A percentile compares a stretch with the other conserved stretches of the same genome.
phyloP scores from a whole-genome alignment of 768 basidiomycete genomes.

The Russula brevipes region DNA sequence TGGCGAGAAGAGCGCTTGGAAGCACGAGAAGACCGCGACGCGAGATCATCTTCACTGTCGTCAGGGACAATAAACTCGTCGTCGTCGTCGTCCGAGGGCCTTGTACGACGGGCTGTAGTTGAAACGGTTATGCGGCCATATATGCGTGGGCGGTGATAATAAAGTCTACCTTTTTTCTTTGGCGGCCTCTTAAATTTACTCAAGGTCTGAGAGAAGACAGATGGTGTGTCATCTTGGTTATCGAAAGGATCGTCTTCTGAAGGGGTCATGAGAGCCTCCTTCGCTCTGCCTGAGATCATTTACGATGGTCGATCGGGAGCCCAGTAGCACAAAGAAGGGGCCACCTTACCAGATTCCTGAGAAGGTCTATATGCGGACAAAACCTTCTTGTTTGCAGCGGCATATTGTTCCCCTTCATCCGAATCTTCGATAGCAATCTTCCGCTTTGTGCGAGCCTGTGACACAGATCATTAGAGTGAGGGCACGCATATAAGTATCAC shows the following conservation, averaged over 20 bases:
- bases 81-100: conserved; percentile 51
- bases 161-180: conserved; percentile 44
- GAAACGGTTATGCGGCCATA: neutral
- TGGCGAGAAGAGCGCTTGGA: conserved; percentile 40
- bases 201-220: conserved; percentile 54
- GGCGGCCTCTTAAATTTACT: conserved; percentile 65
- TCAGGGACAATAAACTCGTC: conserved; percentile 69
- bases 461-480: neutral
- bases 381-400: conserved; percentile 5
- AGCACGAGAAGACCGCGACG: conserved; percentile 44
- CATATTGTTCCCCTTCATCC: conserved; percentile 48
- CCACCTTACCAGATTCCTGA: conserved; percentile 13
- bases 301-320: neutral
- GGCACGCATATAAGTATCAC: neutral
- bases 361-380: conserved; percentile 24
- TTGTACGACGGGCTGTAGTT: conserved; percentile 32
- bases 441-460: conserved; percentile 44
- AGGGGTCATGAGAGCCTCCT: conserved; percentile 53
- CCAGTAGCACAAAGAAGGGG: neutral
- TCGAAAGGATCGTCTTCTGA: conserved; percentile 42
- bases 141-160: neutral
- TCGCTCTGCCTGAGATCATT: conserved; percentile 39
- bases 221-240: conserved; percentile 35
- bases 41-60: conserved; percentile 38
- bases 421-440: conserved; percentile 67